phyloP scores from a whole-genome alignment of 1,139 yeast species.

The Torulaspora globosa region DNA sequence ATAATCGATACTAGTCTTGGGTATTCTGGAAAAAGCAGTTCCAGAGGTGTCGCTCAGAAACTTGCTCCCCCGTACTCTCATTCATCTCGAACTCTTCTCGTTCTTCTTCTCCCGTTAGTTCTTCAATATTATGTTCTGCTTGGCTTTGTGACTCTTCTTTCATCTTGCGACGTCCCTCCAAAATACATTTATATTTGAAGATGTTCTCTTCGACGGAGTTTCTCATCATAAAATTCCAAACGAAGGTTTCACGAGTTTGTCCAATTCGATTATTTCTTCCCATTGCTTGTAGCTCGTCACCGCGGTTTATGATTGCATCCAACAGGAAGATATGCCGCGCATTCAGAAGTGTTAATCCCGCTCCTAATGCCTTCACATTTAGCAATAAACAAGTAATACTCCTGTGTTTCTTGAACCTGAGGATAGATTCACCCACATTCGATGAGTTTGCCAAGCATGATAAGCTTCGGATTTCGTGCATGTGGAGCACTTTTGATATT shows the following conservation, averaged over 20 bases:
- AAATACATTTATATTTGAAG: constrained; percentile 41
- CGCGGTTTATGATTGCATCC: constrained; percentile 87
- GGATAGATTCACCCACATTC: constrained; percentile 40
- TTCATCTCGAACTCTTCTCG: constrained; percentile 25
- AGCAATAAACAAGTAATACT: constrained; percentile 75
- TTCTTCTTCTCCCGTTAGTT: constrained; percentile 17
- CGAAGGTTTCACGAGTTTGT: constrained; percentile 71
- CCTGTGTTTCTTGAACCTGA: constrained; percentile 60
- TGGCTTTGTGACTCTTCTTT: constrained; percentile 10
- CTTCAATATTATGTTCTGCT: constrained; percentile 11
- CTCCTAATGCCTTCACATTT: constrained; percentile 81
- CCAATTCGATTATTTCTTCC: constrained; percentile 92
- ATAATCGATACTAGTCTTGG: background rate
- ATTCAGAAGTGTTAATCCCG: constrained; percentile 85
- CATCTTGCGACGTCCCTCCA: constrained; percentile 22
- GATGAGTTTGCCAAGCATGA: constrained; percentile 27
- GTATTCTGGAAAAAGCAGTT: constrained; percentile 28
- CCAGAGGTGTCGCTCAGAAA: constrained; percentile 31
- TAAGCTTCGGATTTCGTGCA: constrained; percentile 52
- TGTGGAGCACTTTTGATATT: constrained; percentile 61
- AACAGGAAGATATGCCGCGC: constrained; percentile 87
- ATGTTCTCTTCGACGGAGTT: constrained; percentile 90
- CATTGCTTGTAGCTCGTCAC: constrained; percentile 85
- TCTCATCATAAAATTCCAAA: constrained; percentile 84
- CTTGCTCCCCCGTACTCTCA: constrained; percentile 29